Base-by-base conservation (phyloP, 495 filamentous ascomycete genomes). In the Penicillium alfredii region DNA sequence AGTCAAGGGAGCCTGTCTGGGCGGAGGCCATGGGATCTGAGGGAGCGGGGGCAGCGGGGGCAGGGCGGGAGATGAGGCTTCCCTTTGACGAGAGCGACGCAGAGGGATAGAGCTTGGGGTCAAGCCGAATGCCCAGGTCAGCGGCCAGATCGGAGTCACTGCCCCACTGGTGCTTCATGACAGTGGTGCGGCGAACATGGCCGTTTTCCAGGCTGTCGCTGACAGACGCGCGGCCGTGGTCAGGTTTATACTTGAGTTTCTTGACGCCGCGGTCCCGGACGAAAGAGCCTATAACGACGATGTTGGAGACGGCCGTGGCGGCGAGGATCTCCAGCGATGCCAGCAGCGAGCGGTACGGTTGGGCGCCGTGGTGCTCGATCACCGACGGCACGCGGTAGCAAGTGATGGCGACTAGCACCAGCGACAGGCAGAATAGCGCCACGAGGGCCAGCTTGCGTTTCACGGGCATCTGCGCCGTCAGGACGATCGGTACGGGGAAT, bases 401-500 rank as follows among this genome's bases (percentile, higher is more conserved):
- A 1, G 86, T 88, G 36, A 84, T 78, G 26, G 51, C 84, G 25
- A 92, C 81, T 1, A 89, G 74, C 30, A 78, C 62, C 21, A 93
- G 60, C 7, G 86, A 92, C n/a, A 90, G 71, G 8, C 77, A 81
- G 63, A 96, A 96, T 8, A 95, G 71, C 4, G 81, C 49, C 8
- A 81, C 72, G 4, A 96, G 76, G 58, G 34, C 77, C 24, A 71
- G 75, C 75, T 72, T 80, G 63, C 75, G 72, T 38, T 74, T 84
- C 19, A 76, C 44, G 0, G 68, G 53, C 81, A 94, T 88, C 8
- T 74, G 60, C 11, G 82, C 84, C 29, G 72, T 69, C 22, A 94
- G 49, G 35, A 97, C 83, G 35, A 95, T 81, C 1, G 88, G 85
- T 22, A 96, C 80, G 0, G 92, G 92, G 47, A 94, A 94, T 33